Evolutionary conservation across 257 asterid species (phyloP), one percentile per base, ranked within the genome.

Genomic region (Apocynum venetum): DNA sequence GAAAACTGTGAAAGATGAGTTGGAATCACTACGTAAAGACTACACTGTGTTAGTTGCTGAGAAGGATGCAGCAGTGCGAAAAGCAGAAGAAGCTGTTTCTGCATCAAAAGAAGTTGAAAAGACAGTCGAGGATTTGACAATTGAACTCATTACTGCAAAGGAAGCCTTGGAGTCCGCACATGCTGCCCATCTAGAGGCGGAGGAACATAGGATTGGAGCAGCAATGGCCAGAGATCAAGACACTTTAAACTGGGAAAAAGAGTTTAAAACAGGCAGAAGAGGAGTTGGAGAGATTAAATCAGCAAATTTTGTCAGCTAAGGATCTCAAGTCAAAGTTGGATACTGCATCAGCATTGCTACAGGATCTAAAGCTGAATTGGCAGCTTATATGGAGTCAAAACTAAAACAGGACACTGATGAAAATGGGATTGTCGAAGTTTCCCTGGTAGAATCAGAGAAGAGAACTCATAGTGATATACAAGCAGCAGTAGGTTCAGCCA

Each of bases 101-200:
- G 84, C 79, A 11, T 88, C 93, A 1, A 91, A 84, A 83, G 95
- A 91, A 82, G 87, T 92, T 57, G 98, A 93, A 82, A 96, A 91
- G 75, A 87, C 95, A 0, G 97, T 93, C 0, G 99, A 93, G 94
- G 96, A 89, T 78, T 79, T 96, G 81, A 93, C 96, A 0, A 88
- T 92, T 40, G 99, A 93, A 76, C 96, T 93, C 61, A 89, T 93
- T 20, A 87, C 92, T 0, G 87, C 89, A 2, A 96, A 92, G 85
- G 97, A 89, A 65, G 83, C 97, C 19, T 80, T 96, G 76, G 98
- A 93, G 81, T 84, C 95, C 6, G 98, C 97, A 4, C 97, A 93
- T n/a, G 96, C 92, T 14, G 88, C 95, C 2, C 98, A 96, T 84
- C 73, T 93, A 41, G 97, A 96, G 83, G 97, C 96, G 0, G 98